Base-by-base conservation (phyloP, 2,329 filamentous ascomycete species). In the Xylariaceae sp. region DNA sequence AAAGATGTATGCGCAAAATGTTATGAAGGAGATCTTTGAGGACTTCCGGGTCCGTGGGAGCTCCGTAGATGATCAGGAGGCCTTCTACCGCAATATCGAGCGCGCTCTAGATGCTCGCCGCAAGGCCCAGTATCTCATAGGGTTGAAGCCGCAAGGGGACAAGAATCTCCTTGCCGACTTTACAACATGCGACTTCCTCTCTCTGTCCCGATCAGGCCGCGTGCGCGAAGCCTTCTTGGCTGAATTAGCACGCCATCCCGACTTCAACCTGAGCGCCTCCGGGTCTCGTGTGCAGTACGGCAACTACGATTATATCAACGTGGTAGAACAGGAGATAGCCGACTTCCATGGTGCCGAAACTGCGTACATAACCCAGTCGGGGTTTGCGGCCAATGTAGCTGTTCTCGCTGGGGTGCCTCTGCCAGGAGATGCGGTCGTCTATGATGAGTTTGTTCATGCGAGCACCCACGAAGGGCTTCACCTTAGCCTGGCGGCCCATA, bases 381-480 rank as follows among this genome's bases (percentile, higher is more conserved):
- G 72, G 0, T 80, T 67, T 48, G 71, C 76, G 43, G 77, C 75
- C 14, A 81, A 81, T 51, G 60, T 69, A 0, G 76, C 72, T 4
- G 68, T 80, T 4, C 71, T 74, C 21, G 64, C 69, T 0, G 68
- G 68, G 19, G 57, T 81, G 6, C 76, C 77, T 0, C 75, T 72
- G 17, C 68, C 68, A 0, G 76, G 74, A 0, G 78, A 82, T 55
- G 57, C 70, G 1, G 72, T 87, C n/a, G 55, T 87, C 0, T 82
- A 82, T 48, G 83, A 88, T 59, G 77, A 79, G 52, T 67, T 81
- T 12, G 76, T 86, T 3, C 85, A 87, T 55, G 84, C 84, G 0
- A 85, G 80, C 60, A 73, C 75, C 0, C 79, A 81, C 48, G 80
- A 85, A 50, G 83, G 82, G 1, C 82, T 86, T 73, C 66, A 70